Percentiles rank a stretch among this genome's conserved stretches.
Conservation (phyloP, 331 rosid species). For the Stylosanthes scabra region DNA sequence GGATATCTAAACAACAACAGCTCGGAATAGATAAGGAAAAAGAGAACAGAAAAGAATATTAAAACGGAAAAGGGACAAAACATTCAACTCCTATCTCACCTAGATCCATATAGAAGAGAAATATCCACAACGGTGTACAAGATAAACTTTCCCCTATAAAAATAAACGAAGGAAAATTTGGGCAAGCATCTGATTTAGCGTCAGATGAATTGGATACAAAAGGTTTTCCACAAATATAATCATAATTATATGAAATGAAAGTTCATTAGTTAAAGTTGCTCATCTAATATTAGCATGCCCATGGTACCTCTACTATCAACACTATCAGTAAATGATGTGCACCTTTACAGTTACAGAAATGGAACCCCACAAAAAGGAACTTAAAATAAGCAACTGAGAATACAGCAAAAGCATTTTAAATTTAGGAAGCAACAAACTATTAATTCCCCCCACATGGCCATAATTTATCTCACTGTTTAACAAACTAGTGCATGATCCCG, state of each 20-base stretch:
- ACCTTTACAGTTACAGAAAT: no score
- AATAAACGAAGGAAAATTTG: neutral
- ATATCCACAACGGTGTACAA: neutral
- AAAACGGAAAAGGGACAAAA: no score
- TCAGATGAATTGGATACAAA: neutral
- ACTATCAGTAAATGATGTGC: neutral
- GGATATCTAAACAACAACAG: neutral
- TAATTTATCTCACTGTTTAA: neutral
- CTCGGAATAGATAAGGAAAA: neutral
- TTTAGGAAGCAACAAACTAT: neutral
- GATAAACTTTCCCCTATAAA: neutral
- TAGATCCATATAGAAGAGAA: neutral
- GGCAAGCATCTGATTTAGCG: neutral
- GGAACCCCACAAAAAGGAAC: no score
- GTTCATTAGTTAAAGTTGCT: neutral
- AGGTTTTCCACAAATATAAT: no score
- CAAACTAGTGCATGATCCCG: neutral
- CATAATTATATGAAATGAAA: no score
- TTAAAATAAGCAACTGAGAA: neutral
- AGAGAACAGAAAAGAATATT: neutral
- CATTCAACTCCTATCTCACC: neutral
- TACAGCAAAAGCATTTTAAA: slow-evolving; percentile 4
- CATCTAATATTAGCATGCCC: no score
- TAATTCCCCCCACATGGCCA: neutral
- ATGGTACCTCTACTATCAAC: no score